A percentile compares a stretch with the other conserved stretches of the same genome.
Conservation (phyloP, 2,329 filamentous ascomycete genomes). For the Ophiostoma ips region DNA sequence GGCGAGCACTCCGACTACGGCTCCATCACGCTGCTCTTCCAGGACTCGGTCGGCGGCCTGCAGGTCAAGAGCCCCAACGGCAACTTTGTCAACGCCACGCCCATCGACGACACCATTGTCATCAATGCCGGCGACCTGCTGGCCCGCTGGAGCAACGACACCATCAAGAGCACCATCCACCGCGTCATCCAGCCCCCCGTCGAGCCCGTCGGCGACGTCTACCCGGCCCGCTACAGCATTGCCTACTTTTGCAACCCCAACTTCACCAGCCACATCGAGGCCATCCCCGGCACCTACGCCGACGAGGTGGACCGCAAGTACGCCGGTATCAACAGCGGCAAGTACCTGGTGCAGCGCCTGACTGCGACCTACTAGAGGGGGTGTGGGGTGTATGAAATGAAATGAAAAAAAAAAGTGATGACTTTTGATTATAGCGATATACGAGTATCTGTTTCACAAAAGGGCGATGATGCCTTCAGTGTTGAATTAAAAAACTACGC, state of each 20-base stretch:
- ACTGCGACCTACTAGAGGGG: conserved; percentile 55
- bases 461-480: no score
- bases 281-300: conserved; percentile 62
- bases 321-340: conserved; percentile 58
- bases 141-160: conserved; percentile 80
- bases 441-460: background rate
- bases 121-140: conserved; percentile 82
- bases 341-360: conserved; percentile 69
- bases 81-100: conserved; percentile 68
- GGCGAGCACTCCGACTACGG: conserved; percentile 63
- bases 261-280: conserved; percentile 60
- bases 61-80: conserved; percentile 57
- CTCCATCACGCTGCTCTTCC: conserved; percentile 48
- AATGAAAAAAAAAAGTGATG: background rate
- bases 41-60: conserved; percentile 41
- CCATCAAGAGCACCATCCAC: conserved; percentile 80
- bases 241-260: conserved; percentile 85
- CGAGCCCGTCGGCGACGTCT: conserved; percentile 31
- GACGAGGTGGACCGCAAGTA: conserved; percentile 62
- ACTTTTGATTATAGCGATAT: background rate
- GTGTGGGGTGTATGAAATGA: background rate
- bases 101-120: conserved; percentile 69
- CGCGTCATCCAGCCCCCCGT: conserved; percentile 72
- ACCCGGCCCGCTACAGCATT: conserved; percentile 73
- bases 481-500: no score